These are phyloP conservation scores for Fusarium lyarnte DNA, from an alignment of 2,329 filamentous ascomycete species.

Conservation along the genomic window DNA sequence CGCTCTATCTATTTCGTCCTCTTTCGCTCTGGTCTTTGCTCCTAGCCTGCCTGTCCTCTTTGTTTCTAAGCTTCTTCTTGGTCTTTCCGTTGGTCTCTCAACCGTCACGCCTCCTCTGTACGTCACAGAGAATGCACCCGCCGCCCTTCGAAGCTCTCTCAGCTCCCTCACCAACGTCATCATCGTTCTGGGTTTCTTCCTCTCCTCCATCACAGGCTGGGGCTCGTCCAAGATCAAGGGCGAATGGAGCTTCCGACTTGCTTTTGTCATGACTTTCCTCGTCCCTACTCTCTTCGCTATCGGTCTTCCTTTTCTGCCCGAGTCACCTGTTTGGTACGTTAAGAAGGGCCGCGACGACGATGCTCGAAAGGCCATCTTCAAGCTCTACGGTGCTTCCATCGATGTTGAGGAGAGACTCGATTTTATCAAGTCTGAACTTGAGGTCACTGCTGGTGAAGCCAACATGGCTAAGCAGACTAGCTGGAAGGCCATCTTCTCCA, in stretches of 20 bases:
- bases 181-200: constrained; percentile 44
- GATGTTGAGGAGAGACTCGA: constrained; percentile 39
- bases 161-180: constrained; percentile 46
- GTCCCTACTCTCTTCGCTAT: constrained; percentile 40
- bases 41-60: constrained; percentile 42
- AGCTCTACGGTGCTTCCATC: constrained; percentile 33
- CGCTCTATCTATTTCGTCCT: constrained; percentile 36
- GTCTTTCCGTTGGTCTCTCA: constrained; percentile 41
- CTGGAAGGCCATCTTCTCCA: constrained; percentile 45
- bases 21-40: constrained; percentile 43
- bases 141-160: constrained; percentile 40
- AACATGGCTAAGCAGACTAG: constrained; percentile 41
- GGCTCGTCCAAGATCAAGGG: constrained; percentile 42
- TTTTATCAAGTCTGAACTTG: constrained; percentile 43
- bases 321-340: constrained; percentile 44
- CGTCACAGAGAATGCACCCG: constrained; percentile 44
- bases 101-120: constrained; percentile 43
- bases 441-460: constrained; percentile 37
- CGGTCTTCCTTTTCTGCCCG: constrained; percentile 40
- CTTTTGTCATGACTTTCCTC: constrained; percentile 44
- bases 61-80: constrained; percentile 43
- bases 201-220: constrained; percentile 43
- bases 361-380: constrained; percentile 41
- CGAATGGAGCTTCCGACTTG: constrained; percentile 41
- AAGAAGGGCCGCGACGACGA: constrained; percentile 44